Conservation (phyloP, 2,329 filamentous ascomycete species). For the Plenodomus lindquistii region DNA sequence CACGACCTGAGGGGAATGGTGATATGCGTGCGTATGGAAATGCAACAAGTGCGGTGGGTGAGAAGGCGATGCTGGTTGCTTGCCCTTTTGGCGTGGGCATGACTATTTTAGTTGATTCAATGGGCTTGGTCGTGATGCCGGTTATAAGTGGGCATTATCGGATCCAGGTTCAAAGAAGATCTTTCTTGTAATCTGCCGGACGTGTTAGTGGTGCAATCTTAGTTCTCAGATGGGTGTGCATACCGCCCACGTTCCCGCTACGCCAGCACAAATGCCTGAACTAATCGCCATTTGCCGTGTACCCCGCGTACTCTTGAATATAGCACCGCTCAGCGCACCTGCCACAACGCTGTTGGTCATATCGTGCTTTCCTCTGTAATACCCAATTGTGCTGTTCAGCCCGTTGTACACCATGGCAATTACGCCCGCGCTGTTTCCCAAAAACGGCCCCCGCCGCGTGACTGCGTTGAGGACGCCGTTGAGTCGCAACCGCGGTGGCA, state of each 20-base stretch:
- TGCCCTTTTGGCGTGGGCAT: not conserved
- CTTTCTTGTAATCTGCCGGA: conserved; percentile 27
- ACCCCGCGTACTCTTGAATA: conserved; percentile 96
- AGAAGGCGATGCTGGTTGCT: not conserved
- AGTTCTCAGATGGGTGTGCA: conserved; percentile 13
- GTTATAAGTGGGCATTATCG: conserved; percentile 4
- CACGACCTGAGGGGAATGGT: not conserved
- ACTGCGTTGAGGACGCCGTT: conserved; percentile 96
- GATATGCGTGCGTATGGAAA: conserved; percentile 10
- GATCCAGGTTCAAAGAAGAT: conserved; percentile 32
- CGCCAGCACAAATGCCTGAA: conserved; percentile 80
- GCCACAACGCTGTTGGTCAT: conserved; percentile 84
- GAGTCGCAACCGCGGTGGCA: conserved; percentile 84
- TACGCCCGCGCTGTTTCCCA: conserved; percentile 95
- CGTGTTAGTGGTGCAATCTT: not conserved
- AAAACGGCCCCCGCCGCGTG: conserved; percentile 87
- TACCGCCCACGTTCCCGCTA: conserved; percentile 89
- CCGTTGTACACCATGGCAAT: conserved; percentile 97
- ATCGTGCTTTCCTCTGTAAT: conserved; percentile 59
- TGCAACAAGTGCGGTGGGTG: conserved; percentile 10
- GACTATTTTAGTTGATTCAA: not conserved
- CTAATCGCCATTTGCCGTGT: conserved; percentile 93
- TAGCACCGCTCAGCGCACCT: conserved; percentile 83
- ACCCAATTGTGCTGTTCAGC: conserved; percentile 47
- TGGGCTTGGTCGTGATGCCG: not conserved